Percentiles rank a stretch among this genome's conserved stretches.
Conservation (phyloP, 2,329 filamentous ascomycete species). For the Chrysoporthe deuterocubensis region DNA sequence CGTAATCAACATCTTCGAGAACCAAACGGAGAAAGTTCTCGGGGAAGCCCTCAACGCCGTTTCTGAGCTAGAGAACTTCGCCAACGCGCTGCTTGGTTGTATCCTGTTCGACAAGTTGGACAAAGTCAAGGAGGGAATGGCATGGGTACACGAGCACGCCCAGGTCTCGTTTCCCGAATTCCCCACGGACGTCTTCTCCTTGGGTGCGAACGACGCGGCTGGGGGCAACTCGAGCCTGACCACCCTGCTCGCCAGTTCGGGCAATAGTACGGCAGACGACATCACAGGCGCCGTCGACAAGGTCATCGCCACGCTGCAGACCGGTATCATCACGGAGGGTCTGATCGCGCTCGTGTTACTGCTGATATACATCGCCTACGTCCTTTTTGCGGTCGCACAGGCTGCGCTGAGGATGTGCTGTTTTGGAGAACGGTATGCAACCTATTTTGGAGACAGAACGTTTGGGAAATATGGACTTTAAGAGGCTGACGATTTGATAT, state of each 20-base stretch:
- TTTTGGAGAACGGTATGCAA: constrained; percentile 11
- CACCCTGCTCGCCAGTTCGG: not conserved
- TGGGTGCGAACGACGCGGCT: constrained; percentile 67
- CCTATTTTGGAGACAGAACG: not conserved
- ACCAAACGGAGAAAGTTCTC: constrained; percentile 74
- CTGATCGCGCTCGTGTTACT: constrained; percentile 78
- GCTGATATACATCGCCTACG: constrained; percentile 76
- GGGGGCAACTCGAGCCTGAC: constrained; percentile 62
- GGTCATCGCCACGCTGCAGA: constrained; percentile 69
- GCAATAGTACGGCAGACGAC: constrained; percentile 62
- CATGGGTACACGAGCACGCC: constrained; percentile 89
- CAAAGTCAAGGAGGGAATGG: constrained; percentile 83
- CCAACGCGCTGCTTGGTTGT: constrained; percentile 81
- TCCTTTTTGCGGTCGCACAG: constrained; percentile 73
- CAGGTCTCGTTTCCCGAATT: constrained; percentile 81
- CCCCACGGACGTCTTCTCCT: constrained; percentile 79
- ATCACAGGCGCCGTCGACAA: constrained; percentile 76
- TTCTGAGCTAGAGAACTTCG: constrained; percentile 60
- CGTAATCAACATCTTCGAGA: constrained; percentile 81
- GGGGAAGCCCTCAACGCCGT: constrained; percentile 72
- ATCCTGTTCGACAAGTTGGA: constrained; percentile 87
- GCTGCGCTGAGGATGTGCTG: constrained; percentile 62
- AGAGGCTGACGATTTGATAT: not conserved
- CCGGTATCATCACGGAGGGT: constrained; percentile 73
- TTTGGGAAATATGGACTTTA: not conserved